A percentile compares a stretch with the other conserved stretches of the same genome.
Conservation (phyloP, 2,329 filamentous ascomycete species). For the Macrophomina phaseolina region DNA sequence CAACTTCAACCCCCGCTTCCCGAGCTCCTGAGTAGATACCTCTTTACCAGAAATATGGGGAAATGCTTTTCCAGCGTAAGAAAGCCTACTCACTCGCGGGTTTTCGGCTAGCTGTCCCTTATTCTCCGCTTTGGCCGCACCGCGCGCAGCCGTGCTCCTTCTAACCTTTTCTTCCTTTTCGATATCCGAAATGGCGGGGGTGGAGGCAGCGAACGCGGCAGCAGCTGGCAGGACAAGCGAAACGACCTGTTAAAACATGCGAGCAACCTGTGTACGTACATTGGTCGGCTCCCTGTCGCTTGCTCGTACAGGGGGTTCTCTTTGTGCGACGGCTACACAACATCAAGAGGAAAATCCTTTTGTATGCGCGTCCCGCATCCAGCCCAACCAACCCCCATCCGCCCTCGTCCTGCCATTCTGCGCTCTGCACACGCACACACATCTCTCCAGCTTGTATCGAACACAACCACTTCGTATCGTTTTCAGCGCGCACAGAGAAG, state of each 20-base stretch:
- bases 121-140: no score
- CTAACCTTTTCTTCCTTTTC: neutral
- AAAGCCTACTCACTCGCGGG: neutral
- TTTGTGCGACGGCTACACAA: conserved; percentile 7
- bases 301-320: neutral
- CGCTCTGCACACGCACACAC: neutral
- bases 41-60: no score
- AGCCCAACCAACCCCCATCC: neutral
- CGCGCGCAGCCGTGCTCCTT: no score
- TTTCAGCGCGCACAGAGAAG: no score
- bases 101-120: no score
- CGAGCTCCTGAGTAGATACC: no score
- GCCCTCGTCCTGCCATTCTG: no score
- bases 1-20: no score
- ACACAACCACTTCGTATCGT: no score
- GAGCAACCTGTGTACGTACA: neutral
- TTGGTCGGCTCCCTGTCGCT: neutral
- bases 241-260: conserved; percentile 4
- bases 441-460: no score
- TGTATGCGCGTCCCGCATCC: neutral
- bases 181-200: neutral
- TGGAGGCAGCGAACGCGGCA: neutral
- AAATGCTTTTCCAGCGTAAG: no score
- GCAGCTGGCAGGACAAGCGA: neutral
- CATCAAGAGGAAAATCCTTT: neutral